Evolutionary conservation across 2,329 filamentous ascomycete species (phyloP), one percentile per base, ranked within the genome.

Genomic region (Rachicladosporium sp.): DNA sequence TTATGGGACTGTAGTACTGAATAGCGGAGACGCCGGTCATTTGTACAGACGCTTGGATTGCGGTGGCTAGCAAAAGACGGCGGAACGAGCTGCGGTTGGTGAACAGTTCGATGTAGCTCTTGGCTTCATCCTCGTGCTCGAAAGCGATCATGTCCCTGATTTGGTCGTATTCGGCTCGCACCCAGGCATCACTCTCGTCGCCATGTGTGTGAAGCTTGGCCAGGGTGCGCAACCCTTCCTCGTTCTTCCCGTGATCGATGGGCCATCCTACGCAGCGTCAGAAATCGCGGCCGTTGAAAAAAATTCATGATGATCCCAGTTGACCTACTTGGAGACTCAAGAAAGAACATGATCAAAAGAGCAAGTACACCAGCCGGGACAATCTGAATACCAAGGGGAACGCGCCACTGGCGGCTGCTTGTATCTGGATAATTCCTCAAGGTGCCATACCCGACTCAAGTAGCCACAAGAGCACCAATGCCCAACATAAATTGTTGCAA

Each of bases 401-500:
- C 60, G 13, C 76, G 68, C 78, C 77, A 78, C 54, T 77, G 74
- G 7, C 65, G 65, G 49, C 62, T 57, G 49, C 70, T 64, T 36
- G 52, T 58, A 1, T 60, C 52, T 1, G 58, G 48, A 43, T 76
- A 72, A 10, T 68, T 65, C 32, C 68, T 63, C 46, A 73, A 73
- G 3, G 67, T 69, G 2, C 61, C 83, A 45, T 78, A 89, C 0
- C 75, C 77, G 35, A 82, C 75, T 82, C 82, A 87, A 0, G 76
- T 71, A 0, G 84, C 83, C 10, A 78, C 63, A 1, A 91, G 70
- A 10, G 81, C 67, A 42, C 84, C 84, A 21, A 89, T 73, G 1
- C 82, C 83, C 37, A 89, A 58, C 82, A 88, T 88, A 54, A 88
- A 87, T 51, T 88, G 83, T 57, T 88, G 83, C 3, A 89, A 66